A percentile compares a stretch with the other conserved stretches of the same genome.
Evolutionary conservation across 202 grass and related monocot species (phyloP).

Genomic region (Panicum virgatum): DNA sequence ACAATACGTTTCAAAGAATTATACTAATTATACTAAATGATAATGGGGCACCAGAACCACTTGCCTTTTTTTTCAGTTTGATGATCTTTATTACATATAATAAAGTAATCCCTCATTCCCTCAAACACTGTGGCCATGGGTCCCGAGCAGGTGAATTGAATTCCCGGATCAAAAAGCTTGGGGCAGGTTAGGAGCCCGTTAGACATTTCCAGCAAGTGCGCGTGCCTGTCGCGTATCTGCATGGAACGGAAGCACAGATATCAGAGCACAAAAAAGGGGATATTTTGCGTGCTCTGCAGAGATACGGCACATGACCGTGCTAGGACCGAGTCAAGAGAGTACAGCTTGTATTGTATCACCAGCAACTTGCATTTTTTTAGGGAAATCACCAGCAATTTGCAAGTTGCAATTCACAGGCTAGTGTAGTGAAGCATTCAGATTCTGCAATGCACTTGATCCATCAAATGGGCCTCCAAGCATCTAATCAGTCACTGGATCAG

Average conservation of each 20-base stretch:
- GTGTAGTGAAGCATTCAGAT: background rate
- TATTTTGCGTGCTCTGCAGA: background rate
- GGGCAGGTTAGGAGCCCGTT: background rate
- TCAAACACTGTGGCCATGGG: background rate
- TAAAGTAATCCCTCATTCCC: background rate
- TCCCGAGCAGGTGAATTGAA: background rate
- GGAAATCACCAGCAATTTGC: background rate
- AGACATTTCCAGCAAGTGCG: too few species aligned
- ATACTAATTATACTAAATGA: background rate
- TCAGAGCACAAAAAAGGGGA: background rate
- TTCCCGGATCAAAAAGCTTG: background rate
- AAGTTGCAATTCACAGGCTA: too few species aligned
- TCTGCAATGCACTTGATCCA: background rate
- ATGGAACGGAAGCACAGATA: background rate
- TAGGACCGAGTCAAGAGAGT: background rate
- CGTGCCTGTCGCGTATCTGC: too few species aligned
- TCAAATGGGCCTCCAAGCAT: constrained; percentile 11
- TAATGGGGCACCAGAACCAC: background rate
- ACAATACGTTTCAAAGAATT: background rate
- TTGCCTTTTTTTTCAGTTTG: too few species aligned
- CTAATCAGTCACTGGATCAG: background rate
- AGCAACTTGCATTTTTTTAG: too few species aligned
- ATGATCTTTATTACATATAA: background rate
- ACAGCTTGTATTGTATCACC: background rate
- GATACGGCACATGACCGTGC: background rate